A percentile compares a stretch with the other conserved stretches of the same genome.
These are phyloP conservation scores for Harringtonia aguacate DNA, from an alignment of 2,329 filamentous ascomycete genomes.

Conservation along the genomic window DNA sequence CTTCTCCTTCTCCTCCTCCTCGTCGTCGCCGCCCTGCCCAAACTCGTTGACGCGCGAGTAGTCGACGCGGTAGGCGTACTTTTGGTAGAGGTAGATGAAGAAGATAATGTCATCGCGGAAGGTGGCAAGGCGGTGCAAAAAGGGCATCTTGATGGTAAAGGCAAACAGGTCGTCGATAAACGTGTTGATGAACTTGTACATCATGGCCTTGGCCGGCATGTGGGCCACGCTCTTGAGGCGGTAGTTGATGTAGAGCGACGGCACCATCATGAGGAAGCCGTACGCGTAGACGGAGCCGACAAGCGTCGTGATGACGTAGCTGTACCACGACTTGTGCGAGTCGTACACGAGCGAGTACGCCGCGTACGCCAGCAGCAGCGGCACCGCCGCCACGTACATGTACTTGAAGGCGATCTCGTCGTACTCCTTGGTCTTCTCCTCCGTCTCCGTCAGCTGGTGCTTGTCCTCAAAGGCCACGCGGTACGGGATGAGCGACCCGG, in stretches of 20 bases:
- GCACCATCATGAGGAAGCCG: conserved; percentile 99
- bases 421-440: conserved; percentile 97
- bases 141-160: conserved; percentile 98
- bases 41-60: conserved; percentile 94
- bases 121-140: conserved; percentile 83
- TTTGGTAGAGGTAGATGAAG: conserved; percentile 94
- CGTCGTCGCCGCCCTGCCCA: conserved; percentile 93
- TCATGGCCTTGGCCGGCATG: conserved; percentile 95
- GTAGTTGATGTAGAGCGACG: conserved; percentile 97
- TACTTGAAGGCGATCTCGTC: conserved; percentile 97
- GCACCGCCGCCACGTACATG: conserved; percentile 85
- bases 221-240: conserved; percentile 89
- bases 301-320: conserved; percentile 86
- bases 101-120: conserved; percentile 95
- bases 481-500: conserved; percentile 67
- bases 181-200: conserved; percentile 96
- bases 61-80: conserved; percentile 85
- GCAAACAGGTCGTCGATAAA: conserved; percentile 99
- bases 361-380: conserved; percentile 80
- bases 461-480: conserved; percentile 87
- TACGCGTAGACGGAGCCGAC: conserved; percentile 97
- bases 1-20: conserved; percentile 32
- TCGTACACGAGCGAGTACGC: conserved; percentile 88
- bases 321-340: conserved; percentile 96
- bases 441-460: conserved; percentile 86